Evolutionary conservation across 306 rosid species (phyloP).

Genomic region (Acacia melanoxylon): DNA sequence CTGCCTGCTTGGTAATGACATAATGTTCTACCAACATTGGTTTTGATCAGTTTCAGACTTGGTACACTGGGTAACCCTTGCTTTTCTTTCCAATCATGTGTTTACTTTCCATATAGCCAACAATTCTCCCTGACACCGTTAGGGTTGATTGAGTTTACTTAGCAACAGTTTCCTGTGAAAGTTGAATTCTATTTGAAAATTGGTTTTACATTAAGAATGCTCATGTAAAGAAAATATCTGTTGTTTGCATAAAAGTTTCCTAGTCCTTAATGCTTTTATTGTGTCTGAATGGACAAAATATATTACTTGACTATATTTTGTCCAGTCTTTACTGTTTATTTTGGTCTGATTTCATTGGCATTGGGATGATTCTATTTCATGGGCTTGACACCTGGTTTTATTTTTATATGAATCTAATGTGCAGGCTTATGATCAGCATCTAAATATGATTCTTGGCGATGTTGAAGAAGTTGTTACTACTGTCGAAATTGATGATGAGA

Average conservation of each 20-base stretch:
- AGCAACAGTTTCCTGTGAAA: not conserved
- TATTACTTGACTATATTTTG: not conserved
- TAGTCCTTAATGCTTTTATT: not conserved
- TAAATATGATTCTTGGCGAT: constrained; percentile 99
- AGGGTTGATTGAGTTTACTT: not conserved
- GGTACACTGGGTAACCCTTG: not conserved
- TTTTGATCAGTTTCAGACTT: not conserved
- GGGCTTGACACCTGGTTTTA: not conserved
- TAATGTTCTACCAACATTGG: not conserved
- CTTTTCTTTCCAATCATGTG: not conserved
- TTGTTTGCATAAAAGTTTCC: constrained; percentile 2
- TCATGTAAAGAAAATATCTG: not conserved
- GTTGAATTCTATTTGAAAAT: not conserved
- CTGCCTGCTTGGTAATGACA: not conserved
- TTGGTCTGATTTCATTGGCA: not conserved
- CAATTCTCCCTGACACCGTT: not conserved
- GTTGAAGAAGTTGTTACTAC: constrained; percentile 94
- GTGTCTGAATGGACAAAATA: not conserved
- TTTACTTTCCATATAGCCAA: constrained; percentile 1
- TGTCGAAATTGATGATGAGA: constrained; percentile 96
- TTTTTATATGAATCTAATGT: constrained; percentile 6
- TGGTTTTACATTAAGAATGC: not conserved
- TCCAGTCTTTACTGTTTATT: constrained; percentile 7
- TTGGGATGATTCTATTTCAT: not conserved
- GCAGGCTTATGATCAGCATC: constrained; percentile 99